A percentile compares a stretch with the other conserved stretches of the same genome.
These are phyloP conservation scores for Pezicula radicicola DNA, from an alignment of 2,329 filamentous ascomycete genomes.

Conservation along the genomic window DNA sequence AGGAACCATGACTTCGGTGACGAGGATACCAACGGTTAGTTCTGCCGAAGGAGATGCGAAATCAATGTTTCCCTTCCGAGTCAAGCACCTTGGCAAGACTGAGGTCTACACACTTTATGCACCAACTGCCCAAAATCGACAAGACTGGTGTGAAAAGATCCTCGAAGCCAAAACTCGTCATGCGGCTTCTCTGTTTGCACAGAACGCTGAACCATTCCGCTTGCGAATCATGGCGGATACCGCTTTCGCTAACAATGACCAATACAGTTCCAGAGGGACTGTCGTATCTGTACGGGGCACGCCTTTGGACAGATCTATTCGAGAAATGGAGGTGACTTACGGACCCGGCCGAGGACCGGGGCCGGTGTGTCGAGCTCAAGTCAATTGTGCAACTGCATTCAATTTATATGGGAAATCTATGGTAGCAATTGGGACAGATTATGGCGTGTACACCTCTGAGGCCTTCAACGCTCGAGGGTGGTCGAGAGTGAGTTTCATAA, in stretches of 20 bases:
- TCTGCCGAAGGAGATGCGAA: constrained; percentile 40
- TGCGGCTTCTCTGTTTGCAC: constrained; percentile 80
- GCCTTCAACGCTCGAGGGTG: constrained; percentile 87
- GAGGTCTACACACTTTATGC: constrained; percentile 92
- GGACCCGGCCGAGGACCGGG: constrained; percentile 67
- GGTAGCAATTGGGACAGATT: constrained; percentile 93
- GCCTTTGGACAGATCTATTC: constrained; percentile 85
- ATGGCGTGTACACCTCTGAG: constrained; percentile 87
- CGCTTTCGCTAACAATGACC: constrained; percentile 77
- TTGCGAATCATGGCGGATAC: constrained; percentile 89
- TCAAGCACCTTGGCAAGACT: constrained; percentile 87
- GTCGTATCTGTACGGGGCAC: constrained; percentile 83
- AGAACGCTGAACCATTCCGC: constrained; percentile 94
- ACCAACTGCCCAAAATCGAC: constrained; percentile 67
- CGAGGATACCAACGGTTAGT: constrained; percentile 42
- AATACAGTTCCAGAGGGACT: constrained; percentile 56
- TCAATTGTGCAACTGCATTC: constrained; percentile 94
- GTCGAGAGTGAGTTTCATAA: constrained; percentile 66
- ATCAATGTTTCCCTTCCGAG: constrained; percentile 82
- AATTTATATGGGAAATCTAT: constrained; percentile 79
- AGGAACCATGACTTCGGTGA: constrained; percentile 43
- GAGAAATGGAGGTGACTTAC: constrained; percentile 79
- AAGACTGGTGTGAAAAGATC: constrained; percentile 92
- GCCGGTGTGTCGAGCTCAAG: constrained; percentile 77
- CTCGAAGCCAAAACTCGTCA: constrained; percentile 93